Base-by-base conservation (phyloP, 805 yeast genomes). In the Starmerella bombicola region DNA sequence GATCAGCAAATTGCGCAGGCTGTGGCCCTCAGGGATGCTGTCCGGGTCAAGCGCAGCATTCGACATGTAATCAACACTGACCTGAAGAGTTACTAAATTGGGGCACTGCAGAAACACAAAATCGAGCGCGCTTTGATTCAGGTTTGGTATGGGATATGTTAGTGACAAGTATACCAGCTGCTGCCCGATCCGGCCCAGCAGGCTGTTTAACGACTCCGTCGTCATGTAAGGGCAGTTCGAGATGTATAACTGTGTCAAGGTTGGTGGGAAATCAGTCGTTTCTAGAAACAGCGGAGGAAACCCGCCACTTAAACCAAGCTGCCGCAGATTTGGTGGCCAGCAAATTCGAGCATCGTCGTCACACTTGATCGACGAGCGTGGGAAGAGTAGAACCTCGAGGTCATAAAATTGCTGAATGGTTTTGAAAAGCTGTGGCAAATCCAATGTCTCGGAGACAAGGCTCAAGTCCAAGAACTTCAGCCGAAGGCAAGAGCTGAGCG, bases 381-480 rank as follows among this genome's bases (percentile, higher is more conserved):
- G 97, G 51, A 88, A 86, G 16, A 86, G 76, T 33, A 91, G 63
- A 41, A 78, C 80, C 25, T 83, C 82, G 41, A 91, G 64, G 13
- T 70, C 54, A 31, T 71, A 68, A 21, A 80, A 68, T 35, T 70
- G 71, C 37, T 70, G 66, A 30, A 91, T 80, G 2, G 94, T 79
- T 24, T 67, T 67, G 59, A 91, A 85, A 15, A 91, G 63, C 54
- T 83, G 91, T 36, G 75, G 71, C 37, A 91, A 64, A 49, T 85
- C 86, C 5, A 91, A 80, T 0, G 93, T 82, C 60, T 86, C 97
- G 3, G 94, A 80, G 3, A 88, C 96, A 19, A 85, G 65, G 10
- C 94, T 73, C 45, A 88, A 61, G 56, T 88, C 96, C 28, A 88
- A 63, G 2, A 74, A 70, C 47, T 67, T 67, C 42, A 88, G 62